phyloP scores from a whole-genome alignment of 805 yeast genomes.

The Candida jianshihensis region DNA sequence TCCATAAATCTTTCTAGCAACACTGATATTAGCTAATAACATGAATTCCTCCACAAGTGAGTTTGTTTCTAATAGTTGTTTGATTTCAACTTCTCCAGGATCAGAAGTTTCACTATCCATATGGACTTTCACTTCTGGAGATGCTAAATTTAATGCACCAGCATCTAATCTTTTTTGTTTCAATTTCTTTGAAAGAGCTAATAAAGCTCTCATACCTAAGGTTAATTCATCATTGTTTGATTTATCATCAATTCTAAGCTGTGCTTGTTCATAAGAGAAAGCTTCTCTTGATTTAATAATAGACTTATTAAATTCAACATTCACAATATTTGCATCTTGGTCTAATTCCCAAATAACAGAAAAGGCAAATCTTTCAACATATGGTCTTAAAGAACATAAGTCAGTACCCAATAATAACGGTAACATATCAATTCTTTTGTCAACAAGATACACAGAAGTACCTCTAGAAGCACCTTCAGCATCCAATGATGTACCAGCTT shows the following conservation, averaged over 20 bases:
- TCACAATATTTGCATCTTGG: constrained; percentile 74
- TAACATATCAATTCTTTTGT: constrained; percentile 97
- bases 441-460: constrained; percentile 94
- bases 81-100: constrained; percentile 92
- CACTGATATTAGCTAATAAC: constrained; percentile 95
- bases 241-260: constrained; percentile 77
- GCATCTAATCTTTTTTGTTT: constrained; percentile 84
- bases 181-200: constrained; percentile 73
- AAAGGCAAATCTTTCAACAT: constrained; percentile 93
- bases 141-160: constrained; percentile 94
- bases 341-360: constrained; percentile 95
- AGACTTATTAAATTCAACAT: constrained; percentile 75
- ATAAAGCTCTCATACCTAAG: constrained; percentile 76
- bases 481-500: constrained; percentile 86
- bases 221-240: constrained; percentile 78
- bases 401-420: constrained; percentile 94
- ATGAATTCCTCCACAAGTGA: constrained; percentile 97
- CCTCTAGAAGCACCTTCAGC: constrained; percentile 96
- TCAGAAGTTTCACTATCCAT: constrained; percentile 97
- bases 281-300: constrained; percentile 90
- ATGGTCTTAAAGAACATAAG: constrained; percentile 88
- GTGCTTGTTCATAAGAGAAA: constrained; percentile 91
- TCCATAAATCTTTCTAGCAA: constrained; percentile 86
- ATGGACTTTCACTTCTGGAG: constrained; percentile 96
- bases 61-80: constrained; percentile 81